phyloP scores from a whole-genome alignment of 2,329 filamentous ascomycete genomes.

The Mycosphaerella arachidis region DNA sequence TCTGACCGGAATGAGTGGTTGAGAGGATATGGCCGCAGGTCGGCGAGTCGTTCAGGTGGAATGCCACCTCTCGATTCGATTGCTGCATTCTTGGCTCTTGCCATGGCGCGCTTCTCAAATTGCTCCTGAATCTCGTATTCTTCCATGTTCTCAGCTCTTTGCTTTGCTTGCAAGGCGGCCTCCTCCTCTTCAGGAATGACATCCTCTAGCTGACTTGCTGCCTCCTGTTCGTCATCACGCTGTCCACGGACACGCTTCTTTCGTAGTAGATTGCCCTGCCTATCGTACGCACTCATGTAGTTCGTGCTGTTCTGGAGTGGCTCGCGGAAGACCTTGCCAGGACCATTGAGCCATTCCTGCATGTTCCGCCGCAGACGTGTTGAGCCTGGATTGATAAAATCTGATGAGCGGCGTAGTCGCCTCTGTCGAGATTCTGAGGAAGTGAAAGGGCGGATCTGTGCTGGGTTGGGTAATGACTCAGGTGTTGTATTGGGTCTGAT shows the following conservation, averaged over 20 bases:
- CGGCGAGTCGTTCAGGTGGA: constrained; percentile 23
- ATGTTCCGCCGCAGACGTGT: constrained; percentile 53
- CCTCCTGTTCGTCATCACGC: constrained; percentile 17
- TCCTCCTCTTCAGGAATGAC: constrained; percentile 31
- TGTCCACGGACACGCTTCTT: constrained; percentile 19
- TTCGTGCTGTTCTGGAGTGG: constrained; percentile 50
- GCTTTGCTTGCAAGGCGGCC: constrained; percentile 15
- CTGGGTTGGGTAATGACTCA: not conserved
- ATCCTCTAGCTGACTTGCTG: constrained; percentile 13
- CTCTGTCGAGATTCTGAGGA: constrained; percentile 9
- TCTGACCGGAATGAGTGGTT: constrained; percentile 69
- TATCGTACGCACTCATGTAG: constrained; percentile 53
- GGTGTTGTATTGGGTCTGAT: constrained; percentile 16
- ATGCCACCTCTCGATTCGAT: constrained; percentile 19
- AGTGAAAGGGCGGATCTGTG: not conserved
- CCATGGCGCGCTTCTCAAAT: constrained; percentile 13
- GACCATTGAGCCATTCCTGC: constrained; percentile 56
- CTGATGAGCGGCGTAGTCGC: constrained; percentile 11
- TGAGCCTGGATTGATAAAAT: constrained; percentile 8
- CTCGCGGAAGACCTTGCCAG: constrained; percentile 46
- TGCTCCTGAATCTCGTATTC: constrained; percentile 19
- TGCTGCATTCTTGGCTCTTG: constrained; percentile 20
- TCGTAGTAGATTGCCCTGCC: constrained; percentile 45
- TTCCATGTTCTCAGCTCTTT: constrained; percentile 22
- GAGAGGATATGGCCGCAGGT: constrained; percentile 63